A percentile compares a stretch with the other conserved stretches of the same genome.
Evolutionary conservation across 2,329 filamentous ascomycete genomes (phyloP).

Genomic region (Pseudogymnoascus pannorum): DNA sequence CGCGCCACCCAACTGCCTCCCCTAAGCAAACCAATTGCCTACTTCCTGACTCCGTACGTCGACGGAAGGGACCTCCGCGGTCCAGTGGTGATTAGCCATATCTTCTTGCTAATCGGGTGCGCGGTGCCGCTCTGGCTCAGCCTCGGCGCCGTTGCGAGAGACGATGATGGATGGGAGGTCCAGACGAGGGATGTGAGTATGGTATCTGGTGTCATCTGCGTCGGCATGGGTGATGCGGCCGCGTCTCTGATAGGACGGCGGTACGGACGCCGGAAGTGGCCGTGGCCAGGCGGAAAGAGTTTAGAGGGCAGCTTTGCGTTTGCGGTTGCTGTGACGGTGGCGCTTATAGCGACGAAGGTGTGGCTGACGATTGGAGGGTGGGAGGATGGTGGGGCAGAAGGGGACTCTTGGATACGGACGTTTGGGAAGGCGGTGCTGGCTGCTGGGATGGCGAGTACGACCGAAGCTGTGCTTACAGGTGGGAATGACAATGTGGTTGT

Average conservation of each 20-base stretch:
- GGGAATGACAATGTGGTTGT: conserved; percentile 99
- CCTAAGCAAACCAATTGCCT: conserved; percentile 74
- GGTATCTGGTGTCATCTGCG: conserved; percentile 87
- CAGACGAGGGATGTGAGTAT: conserved; percentile 71
- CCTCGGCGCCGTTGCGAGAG: conserved; percentile 60
- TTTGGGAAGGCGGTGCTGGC: conserved; percentile 66
- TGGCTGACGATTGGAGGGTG: conserved; percentile 78
- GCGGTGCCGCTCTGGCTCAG: conserved; percentile 91
- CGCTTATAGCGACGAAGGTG: conserved; percentile 59
- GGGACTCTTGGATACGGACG: conserved; percentile 58
- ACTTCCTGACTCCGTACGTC: conserved; percentile 87
- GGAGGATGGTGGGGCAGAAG: conserved; percentile 64
- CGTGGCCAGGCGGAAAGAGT: conserved; percentile 94
- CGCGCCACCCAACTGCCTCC: conserved; percentile 88
- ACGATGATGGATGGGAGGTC: conserved; percentile 68
- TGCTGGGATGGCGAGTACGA: conserved; percentile 75
- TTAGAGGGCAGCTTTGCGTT: conserved; percentile 84
- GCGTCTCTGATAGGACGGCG: conserved; percentile 83
- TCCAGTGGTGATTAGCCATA: conserved; percentile 90
- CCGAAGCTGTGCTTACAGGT: conserved; percentile 89
- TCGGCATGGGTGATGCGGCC: conserved; percentile 90
- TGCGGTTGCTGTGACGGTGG: conserved; percentile 66
- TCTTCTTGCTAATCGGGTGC: conserved; percentile 91
- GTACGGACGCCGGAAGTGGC: conserved; percentile 83
- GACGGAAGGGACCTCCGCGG: conserved; percentile 89